These are phyloP conservation scores for Psidium friedrichsthalianum DNA, from an alignment of 345 rosid species.

Conservation along the genomic window DNA sequence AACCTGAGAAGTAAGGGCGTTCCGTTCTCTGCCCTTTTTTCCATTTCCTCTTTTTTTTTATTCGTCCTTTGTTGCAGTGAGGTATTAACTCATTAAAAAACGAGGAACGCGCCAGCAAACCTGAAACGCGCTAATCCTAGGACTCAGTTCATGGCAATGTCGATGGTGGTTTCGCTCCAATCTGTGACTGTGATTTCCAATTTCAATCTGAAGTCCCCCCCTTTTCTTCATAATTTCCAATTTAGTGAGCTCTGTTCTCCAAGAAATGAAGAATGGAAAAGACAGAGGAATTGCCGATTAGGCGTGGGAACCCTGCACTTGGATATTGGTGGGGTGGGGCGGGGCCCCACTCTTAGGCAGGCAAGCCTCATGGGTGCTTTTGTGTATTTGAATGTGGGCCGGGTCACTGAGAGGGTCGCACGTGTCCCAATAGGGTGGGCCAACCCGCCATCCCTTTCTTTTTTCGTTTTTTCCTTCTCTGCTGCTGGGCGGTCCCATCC, in stretches of 20 bases:
- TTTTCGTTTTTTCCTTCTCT: fast-evolving
- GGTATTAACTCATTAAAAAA: background rate
- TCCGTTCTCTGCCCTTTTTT: background rate
- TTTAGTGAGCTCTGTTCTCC: background rate
- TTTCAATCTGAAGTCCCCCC: background rate
- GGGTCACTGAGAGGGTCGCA: background rate
- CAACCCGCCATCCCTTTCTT: background rate
- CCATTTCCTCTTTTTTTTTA: background rate
- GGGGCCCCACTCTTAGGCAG: background rate
- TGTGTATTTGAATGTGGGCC: background rate
- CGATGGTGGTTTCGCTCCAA: background rate
- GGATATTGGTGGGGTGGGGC: background rate
- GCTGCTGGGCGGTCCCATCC: background rate
- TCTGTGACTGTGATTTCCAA: background rate
- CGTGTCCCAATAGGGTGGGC: background rate
- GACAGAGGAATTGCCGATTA: background rate
- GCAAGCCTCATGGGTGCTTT: background rate
- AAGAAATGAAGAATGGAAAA: background rate
- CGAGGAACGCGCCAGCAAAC: background rate
- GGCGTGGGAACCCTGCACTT: background rate
- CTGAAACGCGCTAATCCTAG: background rate
- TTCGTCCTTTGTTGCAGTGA: background rate
- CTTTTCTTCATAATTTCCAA: background rate
- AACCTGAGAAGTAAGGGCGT: background rate
- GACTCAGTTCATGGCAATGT: background rate